phyloP scores from a whole-genome alignment of 768 basidiomycete genomes.

The Clavaria fumosa region DNA sequence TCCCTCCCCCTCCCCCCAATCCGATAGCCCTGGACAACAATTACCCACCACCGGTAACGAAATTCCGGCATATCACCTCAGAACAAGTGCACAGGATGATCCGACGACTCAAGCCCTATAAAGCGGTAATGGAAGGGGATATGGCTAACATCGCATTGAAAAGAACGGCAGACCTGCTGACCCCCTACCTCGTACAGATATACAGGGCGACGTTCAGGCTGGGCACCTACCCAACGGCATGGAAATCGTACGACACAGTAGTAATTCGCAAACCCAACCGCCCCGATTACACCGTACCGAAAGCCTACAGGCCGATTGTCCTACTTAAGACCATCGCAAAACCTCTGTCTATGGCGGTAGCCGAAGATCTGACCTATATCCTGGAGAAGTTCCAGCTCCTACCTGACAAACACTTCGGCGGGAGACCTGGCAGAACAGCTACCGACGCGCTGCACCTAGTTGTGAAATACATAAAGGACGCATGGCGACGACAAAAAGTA shows the following conservation, averaged over 20 bases:
- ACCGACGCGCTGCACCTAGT: conserved; percentile 19
- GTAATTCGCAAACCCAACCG: conserved; percentile 22
- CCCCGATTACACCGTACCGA: conserved; percentile 18
- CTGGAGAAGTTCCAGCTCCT: background rate
- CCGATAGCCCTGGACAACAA: conserved; percentile 1
- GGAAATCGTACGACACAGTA: conserved; percentile 16
- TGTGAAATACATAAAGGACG: conserved; percentile 19
- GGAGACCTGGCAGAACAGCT: conserved; percentile 10
- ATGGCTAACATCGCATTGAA: conserved; percentile 11
- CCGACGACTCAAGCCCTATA: conserved; percentile 18
- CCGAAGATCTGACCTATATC: conserved; percentile 7
- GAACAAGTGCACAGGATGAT: conserved; percentile 16
- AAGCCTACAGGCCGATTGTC: conserved; percentile 21
- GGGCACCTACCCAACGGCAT: conserved; percentile 15
- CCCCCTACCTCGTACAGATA: conserved; percentile 14
- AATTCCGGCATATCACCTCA: conserved; percentile 12
- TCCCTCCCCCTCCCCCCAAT: conserved; percentile 11
- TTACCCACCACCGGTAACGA: conserved; percentile 16
- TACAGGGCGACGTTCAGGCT: conserved; percentile 15
- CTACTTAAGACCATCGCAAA: conserved; percentile 8
- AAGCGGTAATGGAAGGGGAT: conserved; percentile 15
- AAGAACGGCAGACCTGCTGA: conserved; percentile 12
- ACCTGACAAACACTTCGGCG: background rate
- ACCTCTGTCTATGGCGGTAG: background rate
- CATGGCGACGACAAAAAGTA: conserved; percentile 19